Evolutionary conservation across 2,329 filamentous ascomycete species (phyloP).

Genomic region (Apiospora sp.): DNA sequence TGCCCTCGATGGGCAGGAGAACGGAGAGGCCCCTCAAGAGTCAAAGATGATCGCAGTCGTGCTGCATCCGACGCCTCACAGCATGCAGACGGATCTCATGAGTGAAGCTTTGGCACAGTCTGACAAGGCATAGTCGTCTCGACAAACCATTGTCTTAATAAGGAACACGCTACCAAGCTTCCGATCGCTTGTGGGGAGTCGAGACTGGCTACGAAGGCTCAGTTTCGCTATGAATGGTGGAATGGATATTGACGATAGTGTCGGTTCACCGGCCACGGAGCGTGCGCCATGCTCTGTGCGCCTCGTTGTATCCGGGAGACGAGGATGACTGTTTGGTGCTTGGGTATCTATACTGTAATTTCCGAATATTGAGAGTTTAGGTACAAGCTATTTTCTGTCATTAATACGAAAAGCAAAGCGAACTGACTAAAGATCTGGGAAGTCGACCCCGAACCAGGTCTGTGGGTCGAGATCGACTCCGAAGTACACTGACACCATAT

Average conservation of each 20-base stretch:
- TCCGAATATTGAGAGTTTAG: neutral
- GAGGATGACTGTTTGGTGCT: conserved; percentile 85
- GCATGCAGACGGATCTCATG: conserved; percentile 76
- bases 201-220: too few species aligned
- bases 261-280: conserved; percentile 93
- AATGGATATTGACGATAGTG: too few species aligned
- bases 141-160: too few species aligned
- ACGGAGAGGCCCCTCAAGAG: conserved; percentile 56
- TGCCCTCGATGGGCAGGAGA: conserved; percentile 53
- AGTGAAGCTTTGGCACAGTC: conserved; percentile 80
- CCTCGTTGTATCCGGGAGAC: conserved; percentile 73
- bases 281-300: conserved; percentile 85
- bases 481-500: conserved; percentile 83
- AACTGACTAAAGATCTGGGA: conserved; percentile 88
- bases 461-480: conserved; percentile 64
- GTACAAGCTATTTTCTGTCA: conserved; percentile 34
- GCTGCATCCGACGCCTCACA: conserved; percentile 82
- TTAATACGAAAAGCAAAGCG: conserved; percentile 71
- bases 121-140: too few species aligned
- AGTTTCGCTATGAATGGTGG: too few species aligned
- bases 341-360: conserved; percentile 73
- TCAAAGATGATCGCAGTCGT: conserved; percentile 79
- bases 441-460: conserved; percentile 68
- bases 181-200: too few species aligned
- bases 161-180: too few species aligned